Evolutionary conservation across 805 yeast genomes (phyloP).

Genomic region (Candida coquimbonensis): DNA sequence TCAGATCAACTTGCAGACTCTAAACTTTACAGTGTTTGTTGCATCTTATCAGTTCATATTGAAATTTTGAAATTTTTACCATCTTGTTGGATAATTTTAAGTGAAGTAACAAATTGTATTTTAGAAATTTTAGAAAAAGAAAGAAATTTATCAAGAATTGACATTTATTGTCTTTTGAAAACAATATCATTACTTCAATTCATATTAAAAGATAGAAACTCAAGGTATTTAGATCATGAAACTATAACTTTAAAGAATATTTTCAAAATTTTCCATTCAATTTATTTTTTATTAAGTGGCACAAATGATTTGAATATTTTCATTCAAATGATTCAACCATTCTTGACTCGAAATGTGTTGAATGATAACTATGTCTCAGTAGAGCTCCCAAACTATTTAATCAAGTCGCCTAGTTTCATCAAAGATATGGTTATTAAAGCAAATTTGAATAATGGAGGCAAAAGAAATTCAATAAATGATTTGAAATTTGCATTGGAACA

Average conservation of each 20-base stretch:
- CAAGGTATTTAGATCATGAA: slow-evolving; percentile 13
- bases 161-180: slow-evolving; percentile 14
- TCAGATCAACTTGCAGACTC: slow-evolving; percentile 11
- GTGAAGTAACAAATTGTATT: slow-evolving; percentile 10
- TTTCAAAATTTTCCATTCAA: slow-evolving; percentile 7
- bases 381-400: slow-evolving; percentile 8
- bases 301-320: slow-evolving; percentile 12
- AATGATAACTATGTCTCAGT: slow-evolving; percentile 4
- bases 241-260: slow-evolving; percentile 9
- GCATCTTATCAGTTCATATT: slow-evolving; percentile 15
- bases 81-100: slow-evolving; percentile 15
- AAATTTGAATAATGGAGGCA: slow-evolving; percentile 8
- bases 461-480: not conserved
- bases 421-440: slow-evolving; percentile 12
- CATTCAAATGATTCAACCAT: slow-evolving; percentile 7
- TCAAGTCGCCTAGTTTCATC: slow-evolving; percentile 13
- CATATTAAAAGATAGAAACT: slow-evolving; percentile 10
- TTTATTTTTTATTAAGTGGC: slow-evolving; percentile 12
- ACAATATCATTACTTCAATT: slow-evolving; percentile 12
- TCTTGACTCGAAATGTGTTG: slow-evolving; percentile 8
- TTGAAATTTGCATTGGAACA: not conserved
- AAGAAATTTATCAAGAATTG: slow-evolving; percentile 10
- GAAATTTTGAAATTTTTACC: slow-evolving; percentile 7
- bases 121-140: slow-evolving; percentile 7
- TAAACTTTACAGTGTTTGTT: slow-evolving; percentile 14